Conservation (phyloP, 2,329 filamentous ascomycete species). For the Didymellaceae sp. region DNA sequence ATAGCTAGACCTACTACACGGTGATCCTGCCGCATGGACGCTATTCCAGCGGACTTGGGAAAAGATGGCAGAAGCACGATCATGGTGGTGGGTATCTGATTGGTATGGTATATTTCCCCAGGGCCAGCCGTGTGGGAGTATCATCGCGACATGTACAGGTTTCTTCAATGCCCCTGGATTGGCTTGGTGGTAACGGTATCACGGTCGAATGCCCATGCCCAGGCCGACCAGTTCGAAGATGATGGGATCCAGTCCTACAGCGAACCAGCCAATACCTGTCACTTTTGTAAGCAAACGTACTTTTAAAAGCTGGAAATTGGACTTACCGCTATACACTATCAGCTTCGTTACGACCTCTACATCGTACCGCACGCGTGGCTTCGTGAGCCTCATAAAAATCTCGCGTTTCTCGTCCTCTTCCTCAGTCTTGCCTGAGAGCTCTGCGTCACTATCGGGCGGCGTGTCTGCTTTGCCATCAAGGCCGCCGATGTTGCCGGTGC, state of each 20-base stretch:
- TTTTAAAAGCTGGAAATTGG: neutral
- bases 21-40: too few relatives aligned
- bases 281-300: neutral
- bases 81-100: too few relatives aligned
- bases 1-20: too few relatives aligned
- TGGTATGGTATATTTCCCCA: too few relatives aligned
- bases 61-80: too few relatives aligned
- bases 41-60: too few relatives aligned
- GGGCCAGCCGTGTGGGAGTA: too few relatives aligned
- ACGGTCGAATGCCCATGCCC: conserved; percentile 41
- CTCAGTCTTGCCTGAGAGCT: conserved; percentile 37
- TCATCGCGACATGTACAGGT: too few relatives aligned
- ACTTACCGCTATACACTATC: conserved; percentile 87
- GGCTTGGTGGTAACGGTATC: too few relatives aligned
- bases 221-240: conserved; percentile 70
- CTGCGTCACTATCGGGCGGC: conserved; percentile 44
- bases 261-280: conserved; percentile 80
- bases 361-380: conserved; percentile 90
- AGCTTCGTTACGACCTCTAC: conserved; percentile 98
- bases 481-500: conserved; percentile 60
- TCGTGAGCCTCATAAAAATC: conserved; percentile 83
- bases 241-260: conserved; percentile 75
- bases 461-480: conserved; percentile 14
- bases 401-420: conserved; percentile 59
- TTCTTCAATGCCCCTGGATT: too few relatives aligned